Conservation (phyloP, 1,284 basidiomycete species). For the Calocybe gambosa region DNA sequence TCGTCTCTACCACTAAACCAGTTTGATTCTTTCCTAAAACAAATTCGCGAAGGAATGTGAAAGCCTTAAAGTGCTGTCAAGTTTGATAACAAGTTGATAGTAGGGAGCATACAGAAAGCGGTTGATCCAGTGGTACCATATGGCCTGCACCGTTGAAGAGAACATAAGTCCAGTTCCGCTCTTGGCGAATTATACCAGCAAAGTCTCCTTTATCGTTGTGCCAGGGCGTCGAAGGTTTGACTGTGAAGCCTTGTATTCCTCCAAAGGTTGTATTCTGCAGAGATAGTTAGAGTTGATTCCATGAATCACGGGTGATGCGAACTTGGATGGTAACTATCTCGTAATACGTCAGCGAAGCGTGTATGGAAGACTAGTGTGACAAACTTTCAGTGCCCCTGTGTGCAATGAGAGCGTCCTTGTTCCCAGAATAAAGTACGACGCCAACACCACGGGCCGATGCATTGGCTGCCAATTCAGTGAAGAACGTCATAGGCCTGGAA, state of each 20-base stretch:
- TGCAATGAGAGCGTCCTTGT: constrained; percentile 60
- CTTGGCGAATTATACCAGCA: constrained; percentile 67
- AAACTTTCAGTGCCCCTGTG: constrained; percentile 62
- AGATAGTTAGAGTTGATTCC: constrained; percentile 1
- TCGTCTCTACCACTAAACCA: constrained; percentile 37
- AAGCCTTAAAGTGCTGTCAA: constrained; percentile 32
- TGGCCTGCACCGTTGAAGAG: constrained; percentile 56
- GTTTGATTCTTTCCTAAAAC: constrained; percentile 48
- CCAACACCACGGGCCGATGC: constrained; percentile 42
- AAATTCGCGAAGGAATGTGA: constrained; percentile 53
- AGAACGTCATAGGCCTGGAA: constrained; percentile 55
- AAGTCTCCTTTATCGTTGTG: constrained; percentile 50
- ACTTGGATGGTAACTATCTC: constrained; percentile 57
- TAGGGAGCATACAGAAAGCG: constrained; percentile 45
- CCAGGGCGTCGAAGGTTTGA: constrained; percentile 62
- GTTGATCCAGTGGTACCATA: constrained; percentile 44
- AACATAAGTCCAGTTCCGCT: constrained; percentile 61
- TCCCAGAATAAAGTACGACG: constrained; percentile 59
- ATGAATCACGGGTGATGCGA: constrained; percentile 9
- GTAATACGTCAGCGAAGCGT: constrained; percentile 10
- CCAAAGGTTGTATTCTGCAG: constrained; percentile 68
- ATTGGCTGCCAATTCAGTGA: constrained; percentile 59
- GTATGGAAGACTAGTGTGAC: constrained; percentile 13
- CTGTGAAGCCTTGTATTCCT: constrained; percentile 64
- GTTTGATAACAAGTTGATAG: no score